Percentiles rank a stretch among this genome's conserved stretches.
These are phyloP conservation scores for Nannochloropsis gaditana DNA, from an alignment of 108 stramenopile species.

Conservation along the genomic window DNA sequence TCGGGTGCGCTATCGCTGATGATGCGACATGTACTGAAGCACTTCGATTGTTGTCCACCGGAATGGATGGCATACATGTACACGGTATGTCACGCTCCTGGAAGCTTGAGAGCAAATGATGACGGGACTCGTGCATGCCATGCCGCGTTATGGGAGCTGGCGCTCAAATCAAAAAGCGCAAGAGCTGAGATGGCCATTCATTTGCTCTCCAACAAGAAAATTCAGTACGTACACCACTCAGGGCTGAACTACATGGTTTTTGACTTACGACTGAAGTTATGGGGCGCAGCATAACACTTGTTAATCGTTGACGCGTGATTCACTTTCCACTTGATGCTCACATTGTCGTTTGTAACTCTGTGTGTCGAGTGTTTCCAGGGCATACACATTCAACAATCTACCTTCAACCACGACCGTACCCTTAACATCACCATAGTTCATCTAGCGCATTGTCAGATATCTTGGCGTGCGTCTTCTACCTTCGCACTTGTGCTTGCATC, in stretches of 20 bases:
- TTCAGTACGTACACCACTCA: background rate
- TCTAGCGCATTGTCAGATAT: background rate
- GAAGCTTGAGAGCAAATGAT: background rate
- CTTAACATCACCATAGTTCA: background rate
- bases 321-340: no score
- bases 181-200: background rate
- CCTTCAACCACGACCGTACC: no score
- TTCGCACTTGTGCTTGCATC: conserved; percentile 1
- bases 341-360: no score
- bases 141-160: background rate
- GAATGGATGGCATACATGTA: conserved; percentile 2
- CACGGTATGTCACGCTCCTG: background rate
- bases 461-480: background rate
- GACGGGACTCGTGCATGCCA: background rate
- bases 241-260: no score
- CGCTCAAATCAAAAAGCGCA: background rate
- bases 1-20: conserved; percentile 10
- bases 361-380: no score
- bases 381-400: no score
- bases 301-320: no score
- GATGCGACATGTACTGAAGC: background rate
- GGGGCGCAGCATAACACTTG: no score
- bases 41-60: background rate
- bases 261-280: no score
- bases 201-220: background rate